Conservation (phyloP, 352 stramenopile genomes). For the Globisporangium irregulare region DNA sequence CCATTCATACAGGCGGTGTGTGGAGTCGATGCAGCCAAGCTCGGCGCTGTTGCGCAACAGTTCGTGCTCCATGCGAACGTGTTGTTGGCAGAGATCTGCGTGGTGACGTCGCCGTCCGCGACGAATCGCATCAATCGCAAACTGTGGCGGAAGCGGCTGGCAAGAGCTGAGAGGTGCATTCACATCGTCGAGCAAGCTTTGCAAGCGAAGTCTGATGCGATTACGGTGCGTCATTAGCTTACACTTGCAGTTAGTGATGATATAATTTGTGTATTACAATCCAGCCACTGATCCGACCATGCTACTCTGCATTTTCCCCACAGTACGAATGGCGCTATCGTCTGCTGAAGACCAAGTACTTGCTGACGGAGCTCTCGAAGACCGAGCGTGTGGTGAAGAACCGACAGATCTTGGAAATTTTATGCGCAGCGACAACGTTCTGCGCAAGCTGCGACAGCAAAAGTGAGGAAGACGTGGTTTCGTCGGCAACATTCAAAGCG, state of each 20-base stretch:
- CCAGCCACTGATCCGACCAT: background rate
- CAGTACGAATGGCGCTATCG: constrained; percentile 42
- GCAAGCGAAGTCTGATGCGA: constrained; percentile 11
- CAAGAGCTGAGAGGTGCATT: constrained; percentile 45
- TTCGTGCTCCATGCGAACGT: constrained; percentile 36
- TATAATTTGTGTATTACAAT: background rate
- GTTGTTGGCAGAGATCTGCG: constrained; percentile 59
- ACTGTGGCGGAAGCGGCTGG: constrained; percentile 49
- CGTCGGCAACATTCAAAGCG: constrained; percentile 24
- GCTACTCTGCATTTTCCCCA: constrained; percentile 12
- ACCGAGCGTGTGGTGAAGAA: constrained; percentile 33
- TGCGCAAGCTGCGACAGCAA: constrained; percentile 24
- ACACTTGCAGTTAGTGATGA: background rate
- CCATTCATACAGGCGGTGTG: constrained; percentile 29
- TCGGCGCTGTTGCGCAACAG: constrained; percentile 16
- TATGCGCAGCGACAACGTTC: constrained; percentile 43
- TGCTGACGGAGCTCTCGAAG: constrained; percentile 49
- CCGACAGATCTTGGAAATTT: constrained; percentile 34
- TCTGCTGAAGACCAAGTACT: constrained; percentile 54
- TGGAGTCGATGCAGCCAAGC: constrained; percentile 11
- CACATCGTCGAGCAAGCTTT: constrained; percentile 24
- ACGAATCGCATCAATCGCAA: constrained; percentile 42
- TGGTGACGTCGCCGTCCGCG: constrained; percentile 35
- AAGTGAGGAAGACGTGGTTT: background rate
- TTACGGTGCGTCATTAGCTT: background rate